These are phyloP conservation scores for Pyrenochaeta sp. DNA, from an alignment of 2,329 filamentous ascomycete genomes.

Conservation along the genomic window DNA sequence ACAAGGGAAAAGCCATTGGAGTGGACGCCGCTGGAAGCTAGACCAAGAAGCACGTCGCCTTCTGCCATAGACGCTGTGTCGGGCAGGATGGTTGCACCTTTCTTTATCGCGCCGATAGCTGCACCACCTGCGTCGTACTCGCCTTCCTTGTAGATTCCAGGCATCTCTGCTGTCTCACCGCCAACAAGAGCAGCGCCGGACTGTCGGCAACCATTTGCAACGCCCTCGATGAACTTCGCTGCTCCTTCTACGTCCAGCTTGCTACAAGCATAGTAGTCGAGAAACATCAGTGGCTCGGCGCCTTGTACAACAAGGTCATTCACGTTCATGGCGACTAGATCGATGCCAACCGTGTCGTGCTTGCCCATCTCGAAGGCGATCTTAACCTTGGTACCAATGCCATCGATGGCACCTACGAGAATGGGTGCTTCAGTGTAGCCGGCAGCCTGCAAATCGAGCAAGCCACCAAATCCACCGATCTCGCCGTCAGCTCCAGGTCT, in stretches of 20 bases:
- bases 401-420: constrained; percentile 93
- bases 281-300: constrained; percentile 92
- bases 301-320: constrained; percentile 97
- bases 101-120: constrained; percentile 82
- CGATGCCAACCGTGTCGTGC: constrained; percentile 94
- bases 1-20: constrained; percentile 99
- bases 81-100: constrained; percentile 74
- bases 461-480: constrained; percentile 94
- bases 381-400: constrained; percentile 96
- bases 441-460: constrained; percentile 78
- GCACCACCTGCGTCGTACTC: constrained; percentile 95
- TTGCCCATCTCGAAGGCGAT: constrained; percentile 89
- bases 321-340: constrained; percentile 98
- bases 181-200: constrained; percentile 92
- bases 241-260: constrained; percentile 81
- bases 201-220: constrained; percentile 85
- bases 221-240: constrained; percentile 87
- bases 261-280: constrained; percentile 97
- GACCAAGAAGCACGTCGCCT: constrained; percentile 86
- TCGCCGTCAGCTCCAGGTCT: constrained; percentile 89
- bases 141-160: constrained; percentile 85
- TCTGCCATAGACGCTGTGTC: constrained; percentile 76
- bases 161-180: constrained; percentile 98
- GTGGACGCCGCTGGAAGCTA: constrained; percentile 87
- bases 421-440: constrained; percentile 79